phyloP scores from a whole-genome alignment of 2,329 filamentous ascomycete genomes.

The Xylaria sp. region DNA sequence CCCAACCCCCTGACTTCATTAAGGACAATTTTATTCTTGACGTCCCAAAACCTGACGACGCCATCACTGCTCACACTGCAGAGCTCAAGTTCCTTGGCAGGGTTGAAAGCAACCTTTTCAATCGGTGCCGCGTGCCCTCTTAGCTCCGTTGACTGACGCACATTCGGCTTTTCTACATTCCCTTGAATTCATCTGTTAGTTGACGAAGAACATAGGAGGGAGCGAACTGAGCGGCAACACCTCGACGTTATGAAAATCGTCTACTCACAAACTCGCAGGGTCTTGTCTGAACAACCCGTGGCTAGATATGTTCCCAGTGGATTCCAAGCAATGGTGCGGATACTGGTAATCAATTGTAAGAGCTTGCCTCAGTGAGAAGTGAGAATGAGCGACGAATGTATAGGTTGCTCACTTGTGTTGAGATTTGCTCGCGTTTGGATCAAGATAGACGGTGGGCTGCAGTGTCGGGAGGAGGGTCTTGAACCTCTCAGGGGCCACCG shows the following conservation, averaged over 20 bases:
- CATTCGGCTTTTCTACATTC: conserved; percentile 78
- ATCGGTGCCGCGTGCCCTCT: conserved; percentile 69
- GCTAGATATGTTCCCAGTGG: conserved; percentile 83
- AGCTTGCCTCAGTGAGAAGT: no score
- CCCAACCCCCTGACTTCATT: conserved; percentile 72
- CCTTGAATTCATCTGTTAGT: conserved; percentile 46
- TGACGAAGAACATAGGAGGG: not conserved
- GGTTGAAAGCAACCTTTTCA: conserved; percentile 80
- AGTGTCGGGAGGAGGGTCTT: conserved; percentile 41
- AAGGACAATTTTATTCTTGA: conserved; percentile 71
- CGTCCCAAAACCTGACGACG: conserved; percentile 80
- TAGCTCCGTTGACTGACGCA: conserved; percentile 77
- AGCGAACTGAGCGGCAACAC: no score
- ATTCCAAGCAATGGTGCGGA: conserved; percentile 88
- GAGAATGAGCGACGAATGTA: not conserved
- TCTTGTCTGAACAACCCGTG: conserved; percentile 75
- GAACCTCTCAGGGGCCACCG: conserved; percentile 43
- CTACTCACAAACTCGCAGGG: conserved; percentile 72
- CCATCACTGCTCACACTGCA: conserved; percentile 78
- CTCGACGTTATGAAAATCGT: no score
- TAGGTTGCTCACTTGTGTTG: conserved; percentile 38
- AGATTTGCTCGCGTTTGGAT: conserved; percentile 38
- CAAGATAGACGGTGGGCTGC: conserved; percentile 43
- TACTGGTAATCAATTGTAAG: conserved; percentile 50
- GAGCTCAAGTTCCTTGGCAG: conserved; percentile 76